A percentile compares a stretch with the other conserved stretches of the same genome.
phyloP scores from a whole-genome alignment of 176 grass and related monocot genomes.

The Carex cristatella region DNA sequence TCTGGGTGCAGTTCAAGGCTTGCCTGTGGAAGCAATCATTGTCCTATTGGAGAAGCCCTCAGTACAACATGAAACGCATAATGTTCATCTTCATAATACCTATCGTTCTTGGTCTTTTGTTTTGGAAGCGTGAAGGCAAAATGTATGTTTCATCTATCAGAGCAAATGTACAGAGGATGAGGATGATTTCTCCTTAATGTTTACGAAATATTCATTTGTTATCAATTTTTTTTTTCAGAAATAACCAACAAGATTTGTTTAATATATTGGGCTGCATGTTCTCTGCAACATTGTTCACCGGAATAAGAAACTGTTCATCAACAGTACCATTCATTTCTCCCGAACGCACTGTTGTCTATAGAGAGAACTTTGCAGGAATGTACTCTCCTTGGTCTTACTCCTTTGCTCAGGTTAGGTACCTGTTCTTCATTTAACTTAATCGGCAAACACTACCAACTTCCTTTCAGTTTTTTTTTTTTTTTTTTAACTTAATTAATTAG shows the following conservation, averaged over 20 bases:
- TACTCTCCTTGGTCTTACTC: slow-evolving; percentile 83
- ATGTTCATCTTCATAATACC: slow-evolving; percentile 18
- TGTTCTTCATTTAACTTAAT: not conserved
- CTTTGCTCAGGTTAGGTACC: slow-evolving; percentile 57
- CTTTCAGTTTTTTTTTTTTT: no score
- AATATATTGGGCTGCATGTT: slow-evolving; percentile 67
- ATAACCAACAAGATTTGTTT: slow-evolving; percentile 62
- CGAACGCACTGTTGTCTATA: slow-evolving; percentile 51
- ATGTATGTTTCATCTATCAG: slow-evolving; percentile 39
- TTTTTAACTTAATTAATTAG: no score
- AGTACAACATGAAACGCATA: slow-evolving; percentile 55
- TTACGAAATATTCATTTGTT: not conserved
- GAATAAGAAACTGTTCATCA: slow-evolving; percentile 46
- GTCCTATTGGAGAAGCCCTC: slow-evolving; percentile 79
- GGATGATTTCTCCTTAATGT: no score
- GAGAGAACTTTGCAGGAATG: slow-evolving; percentile 84
- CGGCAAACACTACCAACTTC: no score
- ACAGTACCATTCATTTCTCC: slow-evolving; percentile 46
- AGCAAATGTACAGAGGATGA: no score
- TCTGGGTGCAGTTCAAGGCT: slow-evolving; percentile 58
- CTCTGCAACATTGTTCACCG: slow-evolving; percentile 31
- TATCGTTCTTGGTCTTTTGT: slow-evolving; percentile 36
- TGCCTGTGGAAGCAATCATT: slow-evolving; percentile 75
- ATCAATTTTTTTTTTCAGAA: slow-evolving; percentile 11
- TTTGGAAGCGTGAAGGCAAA: slow-evolving; percentile 45